Base-by-base conservation (phyloP, 768 basidiomycete species). In the Suillus fuscotomentosus region DNA sequence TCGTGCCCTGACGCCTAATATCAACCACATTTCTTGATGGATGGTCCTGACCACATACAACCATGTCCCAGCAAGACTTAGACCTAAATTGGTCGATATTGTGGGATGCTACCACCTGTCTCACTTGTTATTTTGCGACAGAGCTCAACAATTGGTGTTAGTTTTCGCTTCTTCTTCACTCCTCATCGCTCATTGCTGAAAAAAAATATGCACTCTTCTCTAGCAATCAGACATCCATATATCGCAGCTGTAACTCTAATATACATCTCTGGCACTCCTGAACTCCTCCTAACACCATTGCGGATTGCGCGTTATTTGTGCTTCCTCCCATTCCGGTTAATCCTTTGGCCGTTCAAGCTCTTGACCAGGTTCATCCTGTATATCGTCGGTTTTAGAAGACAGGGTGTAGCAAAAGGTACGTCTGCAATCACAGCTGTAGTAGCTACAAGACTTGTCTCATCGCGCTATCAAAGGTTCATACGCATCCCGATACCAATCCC, bases 401-500 rank as follows among this genome's bases (percentile, higher is more conserved):
- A 38, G 36, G 61, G 61, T 8, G 62, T 55, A n/a, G 62, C 51
- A 31, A 56, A 42, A 56, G 53, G 48, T 50, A 15, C 2, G 48
- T 50, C 54, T 31, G 31, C 31, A 31, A 31, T 6, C 5, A 31
- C 38, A 34, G 9, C 10, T 53, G 27, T 39, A 5, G 14, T 13
- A 6, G 34, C 51, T 22, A 39, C 34, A 51, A 6, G 31, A 31
- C 27, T 22, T 55, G 10, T n/a, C 47, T 48, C 39, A 24, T 42
- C 3, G 5, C 11, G 22, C 5, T n/a, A 2, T 31, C 6, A n/a
- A 31, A 63, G 65, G 34, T 27, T 64, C 65, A 17, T 47, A 42
- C 5, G 65, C 65, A 34, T 31, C 62, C 14, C 36, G 14, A n/a
- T 59, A 60, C 45, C 65, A 66, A 48, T 63, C 54, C 36, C 36